These are phyloP conservation scores for Pistacia integerrima DNA, from an alignment of 345 rosid species.

Conservation along the genomic window DNA sequence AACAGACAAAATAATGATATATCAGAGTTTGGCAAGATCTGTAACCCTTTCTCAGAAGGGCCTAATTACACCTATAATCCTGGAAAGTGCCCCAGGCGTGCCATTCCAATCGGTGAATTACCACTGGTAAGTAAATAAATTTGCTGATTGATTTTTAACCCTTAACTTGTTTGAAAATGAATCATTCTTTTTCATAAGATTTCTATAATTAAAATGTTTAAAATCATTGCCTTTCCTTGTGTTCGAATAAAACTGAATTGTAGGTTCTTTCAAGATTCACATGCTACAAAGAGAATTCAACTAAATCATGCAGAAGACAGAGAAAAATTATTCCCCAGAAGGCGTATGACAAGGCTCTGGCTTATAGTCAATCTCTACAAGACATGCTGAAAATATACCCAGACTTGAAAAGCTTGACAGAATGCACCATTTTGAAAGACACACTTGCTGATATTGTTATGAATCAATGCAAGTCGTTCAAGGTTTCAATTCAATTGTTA, in stretches of 20 bases:
- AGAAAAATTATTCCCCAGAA: conserved; percentile 52
- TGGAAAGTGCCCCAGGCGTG: conserved; percentile 37
- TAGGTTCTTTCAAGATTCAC: conserved; percentile 58
- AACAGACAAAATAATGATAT: conserved; percentile 9
- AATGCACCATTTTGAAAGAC: conserved; percentile 47
- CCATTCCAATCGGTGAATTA: conserved; percentile 45
- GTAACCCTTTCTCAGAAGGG: conserved; percentile 63
- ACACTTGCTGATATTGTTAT: conserved; percentile 38
- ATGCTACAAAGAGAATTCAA: conserved; percentile 38
- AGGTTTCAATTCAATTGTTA: conserved; percentile 32
- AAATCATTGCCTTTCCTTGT: too few relatives aligned
- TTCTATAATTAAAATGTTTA: too few relatives aligned
- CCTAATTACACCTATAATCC: conserved; percentile 43
- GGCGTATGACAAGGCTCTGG: conserved; percentile 40
- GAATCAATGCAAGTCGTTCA: conserved; percentile 52
- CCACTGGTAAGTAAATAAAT: conserved; percentile 43
- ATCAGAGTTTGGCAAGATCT: conserved; percentile 32
- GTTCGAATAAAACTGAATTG: not conserved
- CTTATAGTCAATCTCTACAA: conserved; percentile 50
- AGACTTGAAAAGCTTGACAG: conserved; percentile 47
- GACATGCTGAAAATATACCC: conserved; percentile 50
- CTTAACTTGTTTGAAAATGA: too few relatives aligned
- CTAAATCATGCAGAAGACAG: conserved; percentile 32
- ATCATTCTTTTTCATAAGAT: too few relatives aligned
- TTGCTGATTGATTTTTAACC: too few relatives aligned